phyloP scores from a whole-genome alignment of 2,329 filamentous ascomycete species.

The Colletotrichum spaethianum region DNA sequence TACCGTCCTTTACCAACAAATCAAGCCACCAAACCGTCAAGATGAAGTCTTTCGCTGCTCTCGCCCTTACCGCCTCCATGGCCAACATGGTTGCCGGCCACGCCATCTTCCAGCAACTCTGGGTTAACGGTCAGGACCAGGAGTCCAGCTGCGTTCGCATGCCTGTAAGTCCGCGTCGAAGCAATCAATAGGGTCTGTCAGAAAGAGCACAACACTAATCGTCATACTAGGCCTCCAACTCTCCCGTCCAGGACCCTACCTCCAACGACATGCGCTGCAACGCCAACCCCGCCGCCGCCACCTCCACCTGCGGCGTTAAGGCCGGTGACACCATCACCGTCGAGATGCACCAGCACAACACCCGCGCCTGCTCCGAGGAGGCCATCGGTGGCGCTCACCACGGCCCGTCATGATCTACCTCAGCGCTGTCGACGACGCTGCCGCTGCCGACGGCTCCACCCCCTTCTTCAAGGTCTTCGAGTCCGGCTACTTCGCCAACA shows the following conservation, averaged over 20 bases:
- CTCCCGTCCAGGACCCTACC: slow-evolving; percentile 56
- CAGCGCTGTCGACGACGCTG: slow-evolving; percentile 62
- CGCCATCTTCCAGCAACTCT: slow-evolving; percentile 66
- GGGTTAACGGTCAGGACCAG: slow-evolving; percentile 55
- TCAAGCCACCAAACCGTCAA: slow-evolving; percentile 15
- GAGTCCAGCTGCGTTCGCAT: slow-evolving; percentile 40
- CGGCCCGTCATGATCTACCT: slow-evolving; percentile 64
- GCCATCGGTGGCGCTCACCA: slow-evolving; percentile 68
- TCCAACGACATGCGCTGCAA: slow-evolving; percentile 60
- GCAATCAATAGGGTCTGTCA: no score
- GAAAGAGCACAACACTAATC: not conserved
- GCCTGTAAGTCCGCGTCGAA: slow-evolving; percentile 12
- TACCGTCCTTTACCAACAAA: slow-evolving; percentile 25
- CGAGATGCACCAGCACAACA: slow-evolving; percentile 62
- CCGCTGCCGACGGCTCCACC: slow-evolving; percentile 57
- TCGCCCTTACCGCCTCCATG: slow-evolving; percentile 39
- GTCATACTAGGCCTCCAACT: slow-evolving; percentile 51
- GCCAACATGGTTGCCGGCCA: slow-evolving; percentile 53
- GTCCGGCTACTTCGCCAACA: slow-evolving; percentile 50
- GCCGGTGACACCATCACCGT: slow-evolving; percentile 58
- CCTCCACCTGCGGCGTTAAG: slow-evolving; percentile 45
- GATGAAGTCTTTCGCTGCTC: slow-evolving; percentile 39
- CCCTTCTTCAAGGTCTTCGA: slow-evolving; percentile 68
- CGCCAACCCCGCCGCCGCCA: slow-evolving; percentile 51
- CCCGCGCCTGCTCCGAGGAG: slow-evolving; percentile 60